phyloP scores from a whole-genome alignment of 805 yeast genomes.

The Candida ipomoeae region DNA sequence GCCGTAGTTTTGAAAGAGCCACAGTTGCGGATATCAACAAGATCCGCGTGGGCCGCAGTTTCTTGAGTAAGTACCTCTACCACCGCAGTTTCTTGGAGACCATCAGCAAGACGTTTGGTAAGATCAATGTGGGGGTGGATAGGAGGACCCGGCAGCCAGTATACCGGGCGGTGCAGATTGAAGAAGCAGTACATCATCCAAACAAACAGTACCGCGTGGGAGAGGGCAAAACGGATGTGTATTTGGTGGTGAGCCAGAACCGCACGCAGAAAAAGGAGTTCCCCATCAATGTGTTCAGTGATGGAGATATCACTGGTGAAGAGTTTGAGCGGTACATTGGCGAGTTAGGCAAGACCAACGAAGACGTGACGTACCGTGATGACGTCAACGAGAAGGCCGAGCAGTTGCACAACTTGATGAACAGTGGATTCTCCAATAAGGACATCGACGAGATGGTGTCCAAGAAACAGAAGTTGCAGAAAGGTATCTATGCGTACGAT shows the following conservation, averaged over 20 bases:
- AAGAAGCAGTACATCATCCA: constrained; percentile 49
- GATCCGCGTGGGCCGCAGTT: constrained; percentile 71
- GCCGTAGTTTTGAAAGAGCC: constrained; percentile 39
- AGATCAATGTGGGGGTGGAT: constrained; percentile 76
- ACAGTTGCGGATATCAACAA: constrained; percentile 64
- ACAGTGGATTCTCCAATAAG: constrained; percentile 62
- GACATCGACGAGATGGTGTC: constrained; percentile 77
- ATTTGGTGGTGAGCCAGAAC: constrained; percentile 79
- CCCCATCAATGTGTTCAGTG: constrained; percentile 77
- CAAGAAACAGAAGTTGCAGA: constrained; percentile 55
- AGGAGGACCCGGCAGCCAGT: constrained; percentile 56
- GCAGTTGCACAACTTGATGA: constrained; percentile 59
- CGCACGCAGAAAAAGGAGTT: constrained; percentile 64
- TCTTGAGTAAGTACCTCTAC: constrained; percentile 69
- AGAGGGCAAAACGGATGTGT: constrained; percentile 44
- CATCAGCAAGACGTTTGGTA: constrained; percentile 71
- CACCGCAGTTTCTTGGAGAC: constrained; percentile 75
- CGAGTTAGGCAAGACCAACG: constrained; percentile 56
- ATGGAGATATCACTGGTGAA: constrained; percentile 61
- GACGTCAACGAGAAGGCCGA: constrained; percentile 61
- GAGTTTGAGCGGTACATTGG: constrained; percentile 71
- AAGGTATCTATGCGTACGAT: constrained; percentile 48
- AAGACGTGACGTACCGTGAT: constrained; percentile 57
- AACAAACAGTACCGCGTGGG: constrained; percentile 41
- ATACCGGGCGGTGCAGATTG: constrained; percentile 82